phyloP scores from a whole-genome alignment of 1,139 yeast species.

The Kurtzmaniella quercitrusa region DNA sequence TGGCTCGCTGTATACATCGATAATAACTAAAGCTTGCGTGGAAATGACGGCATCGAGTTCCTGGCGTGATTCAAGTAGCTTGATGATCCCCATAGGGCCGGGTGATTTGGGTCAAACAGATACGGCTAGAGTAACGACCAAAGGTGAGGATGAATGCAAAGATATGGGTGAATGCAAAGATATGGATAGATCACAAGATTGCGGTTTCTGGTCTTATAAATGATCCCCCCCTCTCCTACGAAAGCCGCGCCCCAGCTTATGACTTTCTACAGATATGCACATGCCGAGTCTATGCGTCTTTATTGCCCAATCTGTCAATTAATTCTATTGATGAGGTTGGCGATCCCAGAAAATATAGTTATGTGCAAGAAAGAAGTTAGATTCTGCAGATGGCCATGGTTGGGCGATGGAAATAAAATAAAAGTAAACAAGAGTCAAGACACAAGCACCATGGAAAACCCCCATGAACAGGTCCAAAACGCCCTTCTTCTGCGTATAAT shows the following conservation, averaged over 20 bases:
- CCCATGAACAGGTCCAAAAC: conserved; percentile 82
- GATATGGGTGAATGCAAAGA: too few species aligned
- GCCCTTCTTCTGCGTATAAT: conserved; percentile 75
- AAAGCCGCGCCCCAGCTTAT: neutral
- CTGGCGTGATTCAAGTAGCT: neutral
- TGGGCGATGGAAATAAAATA: neutral
- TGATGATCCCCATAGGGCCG: neutral
- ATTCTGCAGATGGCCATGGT: neutral
- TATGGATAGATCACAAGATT: too few species aligned
- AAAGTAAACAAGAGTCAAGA: neutral
- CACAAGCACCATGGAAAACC: conserved; percentile 62
- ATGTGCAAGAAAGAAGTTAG: neutral
- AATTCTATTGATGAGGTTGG: neutral
- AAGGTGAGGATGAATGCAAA: neutral
- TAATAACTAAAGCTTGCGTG: conserved; percentile 4
- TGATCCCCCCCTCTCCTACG: neutral
- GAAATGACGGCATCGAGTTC: conserved; percentile 2
- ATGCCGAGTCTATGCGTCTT: neutral
- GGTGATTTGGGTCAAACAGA: neutral
- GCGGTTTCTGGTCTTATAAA: neutral
- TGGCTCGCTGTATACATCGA: conserved; percentile 4
- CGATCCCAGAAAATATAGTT: neutral
- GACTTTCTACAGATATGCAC: neutral
- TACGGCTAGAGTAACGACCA: neutral
- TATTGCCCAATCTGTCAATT: neutral